phyloP scores from a whole-genome alignment of 2,329 filamentous ascomycete species.

The Aspergillus novofumigatus region DNA sequence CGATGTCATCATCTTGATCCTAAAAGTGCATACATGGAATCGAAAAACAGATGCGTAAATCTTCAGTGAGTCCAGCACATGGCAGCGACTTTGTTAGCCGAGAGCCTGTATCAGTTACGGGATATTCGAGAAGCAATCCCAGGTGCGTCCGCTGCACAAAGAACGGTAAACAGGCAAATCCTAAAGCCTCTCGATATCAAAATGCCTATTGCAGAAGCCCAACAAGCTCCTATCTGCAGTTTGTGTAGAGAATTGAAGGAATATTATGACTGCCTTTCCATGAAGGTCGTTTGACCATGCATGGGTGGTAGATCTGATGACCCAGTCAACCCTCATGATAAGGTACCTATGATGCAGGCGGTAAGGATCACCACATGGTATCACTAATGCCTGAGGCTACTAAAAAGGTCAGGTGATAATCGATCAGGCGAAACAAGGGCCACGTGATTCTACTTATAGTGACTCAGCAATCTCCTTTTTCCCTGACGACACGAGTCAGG shows the following conservation, averaged over 20 bases:
- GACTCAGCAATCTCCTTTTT: background rate
- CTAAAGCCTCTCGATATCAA: background rate
- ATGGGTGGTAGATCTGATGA: slow-evolving; percentile 4
- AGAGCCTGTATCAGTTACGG: slow-evolving; percentile 5
- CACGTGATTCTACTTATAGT: background rate
- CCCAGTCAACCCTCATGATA: slow-evolving; percentile 10
- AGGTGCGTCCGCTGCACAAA: background rate
- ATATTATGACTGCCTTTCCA: background rate
- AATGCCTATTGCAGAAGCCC: background rate
- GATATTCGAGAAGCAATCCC: slow-evolving; percentile 9
- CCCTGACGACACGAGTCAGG: slow-evolving; percentile 22
- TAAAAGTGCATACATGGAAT: slow-evolving; percentile 1
- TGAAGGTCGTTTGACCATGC: slow-evolving; percentile 1
- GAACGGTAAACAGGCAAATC: background rate
- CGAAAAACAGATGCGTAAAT: background rate
- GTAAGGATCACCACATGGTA: slow-evolving; percentile 1
- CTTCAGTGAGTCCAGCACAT: slow-evolving; percentile 8
- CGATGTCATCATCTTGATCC: slow-evolving; percentile 38
- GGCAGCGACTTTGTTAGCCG: slow-evolving; percentile 8
- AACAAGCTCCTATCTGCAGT: background rate
- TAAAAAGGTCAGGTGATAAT: background rate
- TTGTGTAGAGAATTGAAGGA: background rate
- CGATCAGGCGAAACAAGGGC: too few species aligned
- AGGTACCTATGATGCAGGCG: slow-evolving; percentile 9
- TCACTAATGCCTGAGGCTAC: slow-evolving; percentile 11